Conservation (phyloP, 148 eudicot genomes). For the Camellia lanceoleosa region DNA sequence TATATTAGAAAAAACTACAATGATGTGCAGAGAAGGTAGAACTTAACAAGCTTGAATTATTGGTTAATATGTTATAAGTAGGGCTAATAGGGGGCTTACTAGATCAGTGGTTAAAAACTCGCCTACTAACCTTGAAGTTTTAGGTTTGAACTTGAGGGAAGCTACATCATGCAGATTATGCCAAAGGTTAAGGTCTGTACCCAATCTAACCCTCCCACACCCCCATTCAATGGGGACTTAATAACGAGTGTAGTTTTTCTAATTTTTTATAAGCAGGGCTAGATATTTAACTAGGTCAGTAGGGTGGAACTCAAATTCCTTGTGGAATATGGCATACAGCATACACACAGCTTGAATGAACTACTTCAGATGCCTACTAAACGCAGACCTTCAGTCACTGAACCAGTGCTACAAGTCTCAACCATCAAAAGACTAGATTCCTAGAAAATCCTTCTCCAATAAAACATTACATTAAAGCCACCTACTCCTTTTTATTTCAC, state of each 20-base stretch:
- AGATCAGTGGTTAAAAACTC: no score
- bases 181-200: no score
- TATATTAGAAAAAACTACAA: not conserved
- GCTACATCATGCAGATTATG: no score
- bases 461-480: not conserved
- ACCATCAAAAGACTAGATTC: not conserved
- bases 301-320: not conserved
- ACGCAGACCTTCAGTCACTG: not conserved
- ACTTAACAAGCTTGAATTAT: not conserved
- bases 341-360: not conserved
- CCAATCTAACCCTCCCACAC: no score
- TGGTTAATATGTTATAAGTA: not conserved
- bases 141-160: no score
- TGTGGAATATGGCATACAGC: not conserved
- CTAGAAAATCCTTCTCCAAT: constrained; percentile 3
- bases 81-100: no score
- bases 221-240: no score
- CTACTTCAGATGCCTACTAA: no score
- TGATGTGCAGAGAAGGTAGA: not conserved
- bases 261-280: not conserved
- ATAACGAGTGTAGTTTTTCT: no score
- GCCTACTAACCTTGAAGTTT: no score
- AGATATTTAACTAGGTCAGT: not conserved
- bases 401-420: constrained; percentile 1
- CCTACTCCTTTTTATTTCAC: not conserved